Base-by-base conservation (phyloP, 371 early-diverging fungal species). In the Zopfochytrium polystomum region DNA sequence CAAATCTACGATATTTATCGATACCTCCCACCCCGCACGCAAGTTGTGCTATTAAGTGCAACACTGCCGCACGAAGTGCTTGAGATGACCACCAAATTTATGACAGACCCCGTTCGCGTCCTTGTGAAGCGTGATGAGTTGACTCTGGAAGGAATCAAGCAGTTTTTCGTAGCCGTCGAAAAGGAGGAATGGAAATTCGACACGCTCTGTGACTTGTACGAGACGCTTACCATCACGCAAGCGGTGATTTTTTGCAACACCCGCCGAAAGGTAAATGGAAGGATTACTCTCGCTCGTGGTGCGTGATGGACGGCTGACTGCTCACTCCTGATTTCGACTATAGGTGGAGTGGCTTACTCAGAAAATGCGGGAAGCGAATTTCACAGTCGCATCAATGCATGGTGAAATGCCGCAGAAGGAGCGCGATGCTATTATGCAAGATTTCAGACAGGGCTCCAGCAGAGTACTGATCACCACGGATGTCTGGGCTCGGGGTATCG, bases 241-340 rank as follows among this genome's bases (percentile, higher is more conserved):
- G 97, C 96, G 20, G 96, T 99, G 68, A 96, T 99, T 70, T 99
- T 99, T 83, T 95, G 96, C 80, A 99, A 98, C 82, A 96, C 95
- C 42, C 88, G 93, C 74, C 87, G 90, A 78, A 98, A 99, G 92
- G 89, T 88, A 55, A 7, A 27, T 13, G 13, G 22, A 15, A 23
- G 51, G 52, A 22, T 55, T 13, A n/a, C 45, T 55, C 11, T 42
- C 18, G 32, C 20, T 1, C 9, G 4, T 51, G 50, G 26, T 29
- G 18, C 3, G 30, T 49, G 33, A n/a, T 34, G 3, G 11, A 32
- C 42, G 44, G 11, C 6, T 27, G 25, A 44, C 44, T 5, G 5
- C 7, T 30, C 55, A 32, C 3, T 4, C 18, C 7, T 33, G 4
- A 4, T 47, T 22, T 6, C 6, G 6, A 48, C 23, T 11, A 55